Base-by-base conservation (phyloP, 345 rosid genomes). In the Pistacia atlantica region DNA sequence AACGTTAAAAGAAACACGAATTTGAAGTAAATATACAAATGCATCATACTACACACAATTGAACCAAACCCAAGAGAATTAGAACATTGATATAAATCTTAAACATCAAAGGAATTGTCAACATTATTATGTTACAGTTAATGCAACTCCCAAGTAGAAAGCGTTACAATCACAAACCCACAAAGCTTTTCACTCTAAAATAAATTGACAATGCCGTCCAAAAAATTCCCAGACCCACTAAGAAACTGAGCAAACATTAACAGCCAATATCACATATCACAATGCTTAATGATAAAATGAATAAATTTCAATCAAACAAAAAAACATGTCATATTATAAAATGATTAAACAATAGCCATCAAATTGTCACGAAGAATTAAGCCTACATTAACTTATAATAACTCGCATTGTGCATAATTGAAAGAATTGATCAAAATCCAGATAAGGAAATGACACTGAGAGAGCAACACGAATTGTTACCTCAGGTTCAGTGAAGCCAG, bases 401-500 rank as follows among this genome's bases (percentile, higher is more conserved):
- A 49, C 12, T 17, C 52, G 14, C 77, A 65, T n/a, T 33, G 16
- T 42, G 8, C 62, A 54, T 51, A 18, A 37, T 13, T 8, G 0
- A 38, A 52, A 52, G 68, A 77, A 45, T 2, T 8, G 67, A 42
- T 46, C 10, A 69, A 75, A 22, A 72, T 60, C 69, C 82, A 64
- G 60, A 76, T 70, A 60, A 67, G 73, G 10, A 38, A 31, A 5
- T 58, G 10, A 57, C 16, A 28, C 1, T 69, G 13, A 72, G 16
- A 65, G 58, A 33, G 45, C 4, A 6, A 52, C 64, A 49, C 0
- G 18, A 0, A 51, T 7, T 63, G 48, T 67, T 74, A 87, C 92
- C 92, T 89, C 92, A 33, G 85, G 67, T 46, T 71, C 62, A 2
- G 83, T 63, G 78, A 89, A 89, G 63, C 93, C 93, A 57, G 87